Evolutionary conservation across 2,329 filamentous ascomycete species (phyloP).

Genomic region (Aureobasidium sp.): DNA sequence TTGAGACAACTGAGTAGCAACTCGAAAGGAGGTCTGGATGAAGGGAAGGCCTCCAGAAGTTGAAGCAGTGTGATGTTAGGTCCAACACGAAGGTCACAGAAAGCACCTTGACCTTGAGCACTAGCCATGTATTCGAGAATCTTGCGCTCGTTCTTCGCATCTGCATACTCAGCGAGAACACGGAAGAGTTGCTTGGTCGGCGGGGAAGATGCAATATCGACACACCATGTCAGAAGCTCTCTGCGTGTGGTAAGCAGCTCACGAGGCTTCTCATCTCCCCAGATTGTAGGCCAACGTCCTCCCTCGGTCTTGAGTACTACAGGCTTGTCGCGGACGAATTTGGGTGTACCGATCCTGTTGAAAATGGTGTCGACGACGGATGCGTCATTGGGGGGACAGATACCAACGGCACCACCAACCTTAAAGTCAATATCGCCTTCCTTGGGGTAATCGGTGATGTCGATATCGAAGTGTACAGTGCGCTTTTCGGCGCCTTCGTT

Average conservation of each 20-base stretch:
- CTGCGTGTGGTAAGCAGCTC: slow-evolving; percentile 84
- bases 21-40: slow-evolving; percentile 79
- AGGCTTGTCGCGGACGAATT: slow-evolving; percentile 75
- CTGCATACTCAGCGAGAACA: slow-evolving; percentile 76
- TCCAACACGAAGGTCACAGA: slow-evolving; percentile 87
- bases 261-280: slow-evolving; percentile 82
- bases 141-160: slow-evolving; percentile 76
- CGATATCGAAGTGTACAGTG: slow-evolving; percentile 95
- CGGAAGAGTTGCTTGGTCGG: slow-evolving; percentile 84
- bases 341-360: slow-evolving; percentile 72
- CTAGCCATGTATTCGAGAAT: slow-evolving; percentile 80
- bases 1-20: slow-evolving; percentile 72
- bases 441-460: slow-evolving; percentile 87
- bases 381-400: slow-evolving; percentile 80
- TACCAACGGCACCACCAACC: slow-evolving; percentile 89
- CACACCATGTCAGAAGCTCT: slow-evolving; percentile 92
- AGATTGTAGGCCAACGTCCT: slow-evolving; percentile 94
- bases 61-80: slow-evolving; percentile 78
- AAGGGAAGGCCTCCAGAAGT: slow-evolving; percentile 86
- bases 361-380: slow-evolving; percentile 75
- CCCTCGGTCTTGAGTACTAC: slow-evolving; percentile 69
- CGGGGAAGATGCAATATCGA: slow-evolving; percentile 85
- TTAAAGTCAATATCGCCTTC: slow-evolving; percentile 87
- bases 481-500: slow-evolving; percentile 86
- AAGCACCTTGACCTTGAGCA: slow-evolving; percentile 81